Evolutionary conservation across 352 stramenopile genomes (phyloP).

Genomic region (Phytophthora multivora): DNA sequence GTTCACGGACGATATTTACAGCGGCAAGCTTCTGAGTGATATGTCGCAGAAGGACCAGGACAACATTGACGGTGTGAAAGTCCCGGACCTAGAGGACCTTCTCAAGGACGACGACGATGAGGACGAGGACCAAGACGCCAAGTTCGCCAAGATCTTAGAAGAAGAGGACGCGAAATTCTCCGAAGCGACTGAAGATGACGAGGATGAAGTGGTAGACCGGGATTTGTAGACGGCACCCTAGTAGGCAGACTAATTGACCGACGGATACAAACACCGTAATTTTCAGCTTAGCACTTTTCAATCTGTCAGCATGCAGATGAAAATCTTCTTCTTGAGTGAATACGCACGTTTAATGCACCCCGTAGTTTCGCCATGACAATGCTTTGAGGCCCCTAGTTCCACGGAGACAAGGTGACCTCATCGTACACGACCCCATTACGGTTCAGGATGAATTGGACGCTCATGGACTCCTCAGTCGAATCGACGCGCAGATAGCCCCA

Average conservation of each 20-base stretch:
- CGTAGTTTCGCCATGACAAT: conserved; percentile 9
- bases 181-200: conserved; percentile 37
- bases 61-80: conserved; percentile 97
- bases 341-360: not conserved
- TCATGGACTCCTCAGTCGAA: conserved; percentile 68
- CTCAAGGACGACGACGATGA: conserved; percentile 87
- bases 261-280: conserved; percentile 21
- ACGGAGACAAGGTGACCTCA: conserved; percentile 64
- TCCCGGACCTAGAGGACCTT: conserved; percentile 85
- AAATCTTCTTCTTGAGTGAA: not conserved
- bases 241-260: conserved; percentile 30
- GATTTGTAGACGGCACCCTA: conserved; percentile 60
- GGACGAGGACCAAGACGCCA: conserved; percentile 69
- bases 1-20: conserved; percentile 99
- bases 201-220: conserved; percentile 53
- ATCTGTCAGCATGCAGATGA: conserved; percentile 1
- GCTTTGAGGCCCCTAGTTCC: conserved; percentile 35
- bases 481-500: conserved; percentile 77
- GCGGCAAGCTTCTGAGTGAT: conserved; percentile 97
- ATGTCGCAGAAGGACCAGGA: conserved; percentile 98
- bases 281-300: conserved; percentile 35
- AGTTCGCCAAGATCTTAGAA: conserved; percentile 84
- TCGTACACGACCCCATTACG: conserved; percentile 83
- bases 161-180: conserved; percentile 62
- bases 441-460: conserved; percentile 81